Conservation (phyloP, 495 filamentous ascomycete species). For the Corynascus novoguineensis region DNA sequence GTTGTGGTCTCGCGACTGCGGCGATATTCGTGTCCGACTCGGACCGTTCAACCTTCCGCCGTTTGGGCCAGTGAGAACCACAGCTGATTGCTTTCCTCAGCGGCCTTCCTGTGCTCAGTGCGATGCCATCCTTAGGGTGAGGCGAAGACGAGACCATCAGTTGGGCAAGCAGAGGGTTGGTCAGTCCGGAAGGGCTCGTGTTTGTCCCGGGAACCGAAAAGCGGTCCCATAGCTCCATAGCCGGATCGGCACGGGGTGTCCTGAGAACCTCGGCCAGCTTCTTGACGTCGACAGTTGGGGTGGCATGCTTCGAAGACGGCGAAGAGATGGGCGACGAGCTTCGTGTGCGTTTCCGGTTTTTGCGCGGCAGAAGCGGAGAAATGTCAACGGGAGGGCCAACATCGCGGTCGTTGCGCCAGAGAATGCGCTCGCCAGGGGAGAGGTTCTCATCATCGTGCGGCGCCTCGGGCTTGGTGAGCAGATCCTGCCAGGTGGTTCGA, state of each 20-base stretch:
- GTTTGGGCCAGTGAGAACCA: slow-evolving; percentile 62
- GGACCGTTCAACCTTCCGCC: slow-evolving; percentile 42
- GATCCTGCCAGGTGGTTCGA: slow-evolving; percentile 68
- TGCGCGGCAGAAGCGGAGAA: slow-evolving; percentile 45
- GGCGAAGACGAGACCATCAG: slow-evolving; percentile 67
- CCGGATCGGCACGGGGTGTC: slow-evolving; percentile 77
- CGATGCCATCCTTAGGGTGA: slow-evolving; percentile 44
- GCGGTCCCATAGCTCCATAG: slow-evolving; percentile 79
- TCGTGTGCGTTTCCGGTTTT: slow-evolving; percentile 63
- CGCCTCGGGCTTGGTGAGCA: slow-evolving; percentile 65
- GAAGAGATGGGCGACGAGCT: slow-evolving; percentile 79
- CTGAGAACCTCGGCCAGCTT: slow-evolving; percentile 53
- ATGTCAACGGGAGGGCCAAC: slow-evolving; percentile 36
- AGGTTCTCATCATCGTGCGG: slow-evolving; percentile 30
- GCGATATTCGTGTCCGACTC: slow-evolving; percentile 12
- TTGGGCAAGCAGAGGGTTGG: slow-evolving; percentile 52
- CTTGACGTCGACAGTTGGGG: slow-evolving; percentile 40
- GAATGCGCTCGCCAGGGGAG: slow-evolving; percentile 41
- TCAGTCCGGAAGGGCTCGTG: slow-evolving; percentile 31
- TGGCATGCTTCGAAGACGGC: slow-evolving; percentile 38
- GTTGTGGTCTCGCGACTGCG: slow-evolving; percentile 19
- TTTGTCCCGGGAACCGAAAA: slow-evolving; percentile 47
- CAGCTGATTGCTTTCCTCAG: slow-evolving; percentile 68
- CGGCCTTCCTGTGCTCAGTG: slow-evolving; percentile 45
- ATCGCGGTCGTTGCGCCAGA: slow-evolving; percentile 36